Base-by-base conservation (phyloP, 306 rosid species). In the Cyclanthera cordifolia region DNA sequence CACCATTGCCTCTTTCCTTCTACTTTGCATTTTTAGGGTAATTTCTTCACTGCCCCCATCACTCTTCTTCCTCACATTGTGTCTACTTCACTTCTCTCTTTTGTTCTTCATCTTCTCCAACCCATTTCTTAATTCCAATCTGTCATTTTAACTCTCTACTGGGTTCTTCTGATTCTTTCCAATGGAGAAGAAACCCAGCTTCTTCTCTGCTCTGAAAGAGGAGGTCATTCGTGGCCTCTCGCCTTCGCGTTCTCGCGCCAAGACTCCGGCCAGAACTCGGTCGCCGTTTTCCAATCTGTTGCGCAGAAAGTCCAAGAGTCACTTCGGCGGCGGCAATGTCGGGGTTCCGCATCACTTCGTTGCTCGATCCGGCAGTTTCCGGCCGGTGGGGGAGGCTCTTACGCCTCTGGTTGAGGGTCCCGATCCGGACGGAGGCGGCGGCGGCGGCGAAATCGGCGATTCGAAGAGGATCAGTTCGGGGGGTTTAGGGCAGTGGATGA, bases 141-240 rank as follows among this genome's bases (percentile, higher is more conserved):
- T 50, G 28, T 11, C 14, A 7, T 28, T 49, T 71, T n/a, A 13
- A 56, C 32, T 28, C 43, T 32, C 47, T 39, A 39, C 67, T 54
- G 67, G 41, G 73, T 53, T 70, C 34, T 53, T 69, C 32, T 21
- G 6, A 54, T 37, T 53, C 48, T 56, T 37, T 24, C 17, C 15
- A 12, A 90, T 88, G 99, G 99, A 90, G 82, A 88, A 81, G 87
- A 94, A 88, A 72, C 97, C 85, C 39, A 85, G 96, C 17, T 94
- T 94, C 81, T 90, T 94, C 96, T 83, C 99, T 0, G 83, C 90
- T 30, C 79, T 94, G 12, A 94, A 88, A 75, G 91, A 90, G 13
- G 97, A 94, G 47, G 96, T 94, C 5, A 93, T 94, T 53, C 91
- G 99, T 1, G 97, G 99, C 1, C 80, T 94, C 32, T 90, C 97